These are phyloP conservation scores for Neoarthrinium moseri DNA, from an alignment of 2,329 filamentous ascomycete genomes.

Conservation along the genomic window DNA sequence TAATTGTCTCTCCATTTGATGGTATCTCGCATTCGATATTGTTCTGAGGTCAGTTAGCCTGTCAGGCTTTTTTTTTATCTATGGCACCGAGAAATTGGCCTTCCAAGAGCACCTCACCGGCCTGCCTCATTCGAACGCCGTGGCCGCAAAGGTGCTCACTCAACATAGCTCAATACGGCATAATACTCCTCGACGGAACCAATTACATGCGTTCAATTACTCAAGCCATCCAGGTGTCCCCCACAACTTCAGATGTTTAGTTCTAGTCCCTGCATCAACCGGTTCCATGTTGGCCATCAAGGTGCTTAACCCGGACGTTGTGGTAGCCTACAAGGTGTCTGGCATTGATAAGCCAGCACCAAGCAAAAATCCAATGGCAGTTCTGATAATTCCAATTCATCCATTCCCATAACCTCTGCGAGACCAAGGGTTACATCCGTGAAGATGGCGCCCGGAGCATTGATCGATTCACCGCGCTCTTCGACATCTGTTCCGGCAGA, in stretches of 20 bases:
- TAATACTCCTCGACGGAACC: background rate
- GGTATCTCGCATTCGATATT: too few species aligned
- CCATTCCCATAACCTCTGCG: too few species aligned
- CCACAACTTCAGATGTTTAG: background rate
- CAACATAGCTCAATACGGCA: too few species aligned
- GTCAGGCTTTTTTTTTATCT: too few species aligned
- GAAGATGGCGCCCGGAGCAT: conserved; percentile 2
- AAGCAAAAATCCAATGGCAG: background rate
- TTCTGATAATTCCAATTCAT: too few species aligned
- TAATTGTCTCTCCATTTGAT: too few species aligned
- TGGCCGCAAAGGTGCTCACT: conserved; percentile 2
- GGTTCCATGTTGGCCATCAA: background rate
- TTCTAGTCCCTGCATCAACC: background rate
- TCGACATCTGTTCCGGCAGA: background rate
- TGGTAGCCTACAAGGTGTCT: background rate
- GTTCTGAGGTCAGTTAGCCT: too few species aligned
- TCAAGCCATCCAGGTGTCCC: background rate
- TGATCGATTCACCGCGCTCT: conserved; percentile 1
- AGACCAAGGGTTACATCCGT: background rate
- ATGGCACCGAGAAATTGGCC: too few species aligned
- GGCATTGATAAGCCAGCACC: background rate
- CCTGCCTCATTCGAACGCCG: background rate
- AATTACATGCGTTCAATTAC: conserved; percentile 1
- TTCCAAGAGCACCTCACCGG: too few species aligned
- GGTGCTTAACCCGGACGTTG: background rate